Conservation (phyloP, 208 protist genomes). For the Leishmania arabica region DNA sequence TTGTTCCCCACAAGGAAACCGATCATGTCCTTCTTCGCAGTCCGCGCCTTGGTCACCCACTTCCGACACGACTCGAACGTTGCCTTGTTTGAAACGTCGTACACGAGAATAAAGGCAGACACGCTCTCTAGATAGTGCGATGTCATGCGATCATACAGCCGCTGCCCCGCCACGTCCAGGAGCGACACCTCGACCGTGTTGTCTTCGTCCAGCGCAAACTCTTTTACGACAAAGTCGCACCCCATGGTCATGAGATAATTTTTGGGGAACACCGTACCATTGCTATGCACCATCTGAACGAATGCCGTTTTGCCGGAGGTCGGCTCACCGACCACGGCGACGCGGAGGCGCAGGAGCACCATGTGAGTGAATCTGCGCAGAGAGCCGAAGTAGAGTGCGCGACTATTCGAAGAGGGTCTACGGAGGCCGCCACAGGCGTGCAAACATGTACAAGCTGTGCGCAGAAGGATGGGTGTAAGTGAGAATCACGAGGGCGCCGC, state of each 20-base stretch:
- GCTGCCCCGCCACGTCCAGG: constrained; percentile 86
- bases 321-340: constrained; percentile 87
- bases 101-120: constrained; percentile 86
- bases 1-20: constrained; percentile 91
- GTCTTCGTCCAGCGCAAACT: constrained; percentile 77
- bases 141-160: constrained; percentile 83
- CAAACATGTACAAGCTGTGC: background rate
- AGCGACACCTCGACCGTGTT: constrained; percentile 87
- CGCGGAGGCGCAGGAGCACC: constrained; percentile 83
- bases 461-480: background rate
- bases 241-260: constrained; percentile 95
- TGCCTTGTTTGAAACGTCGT: constrained; percentile 90
- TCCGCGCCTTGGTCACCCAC: constrained; percentile 67
- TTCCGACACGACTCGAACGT: constrained; percentile 89
- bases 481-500: background rate
- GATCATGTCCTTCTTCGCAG: constrained; percentile 65
- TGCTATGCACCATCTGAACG: constrained; percentile 92
- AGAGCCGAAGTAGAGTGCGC: background rate
- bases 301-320: constrained; percentile 92
- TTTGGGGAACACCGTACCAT: constrained; percentile 84
- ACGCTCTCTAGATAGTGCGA: constrained; percentile 64
- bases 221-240: constrained; percentile 92
- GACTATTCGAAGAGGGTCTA: background rate
- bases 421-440: background rate
- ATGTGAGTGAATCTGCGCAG: constrained; percentile 32